Evolutionary conservation across 805 yeast genomes (phyloP), one percentile per base, ranked within the genome.

Genomic region (Saccharomycopsis babjevae): DNA sequence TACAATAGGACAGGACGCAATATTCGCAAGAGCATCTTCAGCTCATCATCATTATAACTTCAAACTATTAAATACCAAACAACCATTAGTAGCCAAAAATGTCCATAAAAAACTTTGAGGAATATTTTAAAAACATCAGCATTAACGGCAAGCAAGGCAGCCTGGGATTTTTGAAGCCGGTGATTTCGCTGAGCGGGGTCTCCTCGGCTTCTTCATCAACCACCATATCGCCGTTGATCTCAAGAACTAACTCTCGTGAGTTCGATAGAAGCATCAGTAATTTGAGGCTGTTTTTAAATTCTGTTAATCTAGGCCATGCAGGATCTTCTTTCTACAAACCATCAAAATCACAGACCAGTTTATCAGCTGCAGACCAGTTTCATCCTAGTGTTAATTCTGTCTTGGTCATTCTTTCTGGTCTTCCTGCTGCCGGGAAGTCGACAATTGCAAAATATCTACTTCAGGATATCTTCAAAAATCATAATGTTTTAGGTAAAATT

Each of bases 381-480:
- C 52, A 22, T 10, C 32, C 52, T 6, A 46, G 28, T 1, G n/a
- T 34, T n/a, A 30, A 30, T 25, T 30, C 59, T 2, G 25, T 56
- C 16, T 50, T 61, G 30, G 59, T 61, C 20, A 42, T 61, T 16
- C 42, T 61, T 16, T 42, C 54, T 5, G 63, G 63, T 2, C 52
- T 61, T 15, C 63, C 63, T 11, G 63, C 63, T 15, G 56, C 59
- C 38, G 63, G 63, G 4, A 61, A 61, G 28, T 36, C 54, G 30
- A 61, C 63, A 7, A 46, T 61, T 11, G 63, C 61, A 15, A 61
- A 61, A 40, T 56, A 56, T 34, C 34, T 61, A 20, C 50, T 54
- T 8, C 46, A 54, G 25, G 34, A 61, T 22, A 36, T 61, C 8
- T 46, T 46, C 15, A 46, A 58, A 30, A n/a, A 32, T 18, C 46